phyloP scores from a whole-genome alignment of 192 early-diverging fungal species.

The Umbelopsis ramanniana region DNA sequence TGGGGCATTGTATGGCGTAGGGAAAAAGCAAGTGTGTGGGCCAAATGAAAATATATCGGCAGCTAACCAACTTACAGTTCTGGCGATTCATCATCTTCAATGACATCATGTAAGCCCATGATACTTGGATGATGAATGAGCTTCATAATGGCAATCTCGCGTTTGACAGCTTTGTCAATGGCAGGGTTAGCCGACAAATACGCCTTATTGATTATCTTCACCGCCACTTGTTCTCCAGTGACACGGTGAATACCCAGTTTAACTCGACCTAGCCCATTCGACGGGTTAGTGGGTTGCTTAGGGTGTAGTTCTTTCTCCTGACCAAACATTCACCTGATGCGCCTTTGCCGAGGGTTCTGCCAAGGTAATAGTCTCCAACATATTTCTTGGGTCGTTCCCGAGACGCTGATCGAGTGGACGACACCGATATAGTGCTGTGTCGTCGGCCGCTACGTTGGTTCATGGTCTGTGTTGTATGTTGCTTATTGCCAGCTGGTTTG shows the following conservation, averaged over 20 bases:
- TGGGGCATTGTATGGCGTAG: too few species aligned
- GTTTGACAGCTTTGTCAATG: conserved; percentile 53
- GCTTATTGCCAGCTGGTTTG: not conserved
- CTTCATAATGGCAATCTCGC: conserved; percentile 62
- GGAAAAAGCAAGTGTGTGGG: too few species aligned
- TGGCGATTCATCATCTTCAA: conserved; percentile 37
- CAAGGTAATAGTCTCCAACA: conserved; percentile 52
- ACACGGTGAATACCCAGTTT: conserved; percentile 50
- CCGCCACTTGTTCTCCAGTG: conserved; percentile 55
- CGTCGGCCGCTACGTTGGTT: not conserved
- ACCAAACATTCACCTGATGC: conserved; percentile 44
- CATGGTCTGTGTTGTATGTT: not conserved
- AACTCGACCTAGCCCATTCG: conserved; percentile 44
- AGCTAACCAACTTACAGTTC: conserved; percentile 40
- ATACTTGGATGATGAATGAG: conserved; percentile 56
- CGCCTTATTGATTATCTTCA: conserved; percentile 58
- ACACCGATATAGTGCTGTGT: conserved; percentile 11
- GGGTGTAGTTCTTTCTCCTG: too few species aligned
- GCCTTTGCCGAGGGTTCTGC: conserved; percentile 57
- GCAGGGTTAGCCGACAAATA: conserved; percentile 52
- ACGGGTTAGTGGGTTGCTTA: too few species aligned
- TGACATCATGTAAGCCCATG: conserved; percentile 53
- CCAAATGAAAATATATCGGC: conserved; percentile 13
- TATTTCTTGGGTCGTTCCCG: conserved; percentile 40
- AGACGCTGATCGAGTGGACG: conserved; percentile 27